Conservation (phyloP, 768 basidiomycete genomes). For the Termitomyces sp. region DNA sequence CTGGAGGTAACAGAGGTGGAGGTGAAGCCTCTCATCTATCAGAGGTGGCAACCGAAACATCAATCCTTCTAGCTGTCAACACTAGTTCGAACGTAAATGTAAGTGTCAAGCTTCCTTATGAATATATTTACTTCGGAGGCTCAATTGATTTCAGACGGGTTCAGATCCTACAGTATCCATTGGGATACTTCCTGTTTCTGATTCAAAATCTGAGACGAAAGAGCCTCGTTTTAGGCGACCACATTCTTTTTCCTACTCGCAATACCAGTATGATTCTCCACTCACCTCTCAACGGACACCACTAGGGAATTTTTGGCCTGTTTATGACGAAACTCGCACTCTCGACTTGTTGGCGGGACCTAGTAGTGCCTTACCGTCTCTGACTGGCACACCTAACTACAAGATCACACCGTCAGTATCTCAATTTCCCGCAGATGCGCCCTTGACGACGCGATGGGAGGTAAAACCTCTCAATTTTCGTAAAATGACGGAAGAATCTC, state of each 20-base stretch:
- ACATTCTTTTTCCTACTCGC: background rate
- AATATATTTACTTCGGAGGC: background rate
- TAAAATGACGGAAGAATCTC: background rate
- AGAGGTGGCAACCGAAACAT: background rate
- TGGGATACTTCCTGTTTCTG: background rate
- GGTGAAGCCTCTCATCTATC: background rate
- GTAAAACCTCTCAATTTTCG: background rate
- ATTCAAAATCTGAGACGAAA: too few species aligned
- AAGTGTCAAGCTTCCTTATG: background rate
- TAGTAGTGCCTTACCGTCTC: background rate
- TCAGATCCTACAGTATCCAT: background rate
- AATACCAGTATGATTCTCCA: background rate
- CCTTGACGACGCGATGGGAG: background rate
- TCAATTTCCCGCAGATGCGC: background rate
- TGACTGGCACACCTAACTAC: background rate
- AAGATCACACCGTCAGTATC: background rate
- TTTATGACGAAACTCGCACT: background rate
- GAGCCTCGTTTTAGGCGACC: background rate
- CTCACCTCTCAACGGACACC: background rate
- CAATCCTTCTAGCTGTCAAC: background rate
- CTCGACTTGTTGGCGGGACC: background rate
- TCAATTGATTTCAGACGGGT: background rate
- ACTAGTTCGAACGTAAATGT: background rate
- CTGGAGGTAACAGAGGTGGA: background rate
- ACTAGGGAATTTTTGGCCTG: background rate